These are phyloP conservation scores for Colletotrichum spinosum DNA, from an alignment of 2,329 filamentous ascomycete species.

Conservation along the genomic window DNA sequence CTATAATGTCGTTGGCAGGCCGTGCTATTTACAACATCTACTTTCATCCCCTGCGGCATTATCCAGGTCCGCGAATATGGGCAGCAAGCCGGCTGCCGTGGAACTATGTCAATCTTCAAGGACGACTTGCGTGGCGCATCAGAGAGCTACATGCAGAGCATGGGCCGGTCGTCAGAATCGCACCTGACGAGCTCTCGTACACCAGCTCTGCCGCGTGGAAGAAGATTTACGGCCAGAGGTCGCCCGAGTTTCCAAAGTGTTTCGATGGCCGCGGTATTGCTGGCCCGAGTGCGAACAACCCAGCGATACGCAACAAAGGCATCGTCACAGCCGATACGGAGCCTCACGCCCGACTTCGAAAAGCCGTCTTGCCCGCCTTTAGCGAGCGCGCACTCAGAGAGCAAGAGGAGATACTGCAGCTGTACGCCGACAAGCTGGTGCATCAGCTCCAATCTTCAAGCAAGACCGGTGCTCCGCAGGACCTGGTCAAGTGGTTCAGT, in stretches of 20 bases:
- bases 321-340: constrained; percentile 32
- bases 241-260: constrained; percentile 28
- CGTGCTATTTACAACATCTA: constrained; percentile 45
- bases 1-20: not conserved
- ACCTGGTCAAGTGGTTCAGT: constrained; percentile 49
- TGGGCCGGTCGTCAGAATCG: constrained; percentile 47
- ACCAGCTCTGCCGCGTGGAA: constrained; percentile 33
- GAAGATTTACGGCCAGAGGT: constrained; percentile 33
- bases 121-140: constrained; percentile 54
- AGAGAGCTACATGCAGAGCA: constrained; percentile 51
- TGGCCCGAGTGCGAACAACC: constrained; percentile 12
- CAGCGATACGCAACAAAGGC: constrained; percentile 8
- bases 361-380: constrained; percentile 26
- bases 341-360: constrained; percentile 31
- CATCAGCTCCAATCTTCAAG: constrained; percentile 23
- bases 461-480: constrained; percentile 26
- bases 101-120: constrained; percentile 54
- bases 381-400: constrained; percentile 25
- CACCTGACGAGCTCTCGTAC: constrained; percentile 41
- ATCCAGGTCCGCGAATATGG: constrained; percentile 78
- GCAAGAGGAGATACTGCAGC: constrained; percentile 27
- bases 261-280: constrained; percentile 27
- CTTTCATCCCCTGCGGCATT: constrained; percentile 71
- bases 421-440: constrained; percentile 26
- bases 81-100: constrained; percentile 54